Evolutionary conservation across 2,329 filamentous ascomycete genomes (phyloP).

Genomic region (Nemania abortiva): DNA sequence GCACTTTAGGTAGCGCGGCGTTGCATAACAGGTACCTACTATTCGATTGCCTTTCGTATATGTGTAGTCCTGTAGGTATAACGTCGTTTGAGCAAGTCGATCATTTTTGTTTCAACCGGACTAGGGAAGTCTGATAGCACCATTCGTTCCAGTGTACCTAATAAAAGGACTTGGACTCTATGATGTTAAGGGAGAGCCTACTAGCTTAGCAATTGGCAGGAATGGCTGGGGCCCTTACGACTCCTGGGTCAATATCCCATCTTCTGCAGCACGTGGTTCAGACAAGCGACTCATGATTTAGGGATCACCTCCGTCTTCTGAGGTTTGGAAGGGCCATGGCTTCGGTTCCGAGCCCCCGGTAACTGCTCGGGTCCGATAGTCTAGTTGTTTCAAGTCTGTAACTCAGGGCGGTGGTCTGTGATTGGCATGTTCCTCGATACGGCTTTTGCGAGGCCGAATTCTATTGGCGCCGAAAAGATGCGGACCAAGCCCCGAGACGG

Average conservation of each 20-base stretch:
- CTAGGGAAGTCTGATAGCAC: background rate
- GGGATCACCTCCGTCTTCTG: too few relatives aligned
- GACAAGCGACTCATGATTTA: too few relatives aligned
- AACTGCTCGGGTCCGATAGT: background rate
- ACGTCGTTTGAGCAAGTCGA: background rate
- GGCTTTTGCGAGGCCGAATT: constrained; percentile 9
- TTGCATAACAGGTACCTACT: too few relatives aligned
- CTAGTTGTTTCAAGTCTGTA: background rate
- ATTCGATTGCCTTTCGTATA: too few relatives aligned
- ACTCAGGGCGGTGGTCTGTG: background rate
- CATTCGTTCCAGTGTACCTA: background rate
- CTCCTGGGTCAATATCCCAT: background rate
- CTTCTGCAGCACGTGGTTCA: too few relatives aligned
- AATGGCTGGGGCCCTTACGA: background rate
- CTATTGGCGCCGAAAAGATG: constrained; percentile 5
- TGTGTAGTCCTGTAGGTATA: too few relatives aligned
- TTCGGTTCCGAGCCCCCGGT: background rate
- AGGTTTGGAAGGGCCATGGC: background rate
- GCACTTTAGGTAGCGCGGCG: too few relatives aligned
- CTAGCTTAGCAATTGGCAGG: background rate
- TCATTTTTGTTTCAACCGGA: background rate
- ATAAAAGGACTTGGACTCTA: background rate
- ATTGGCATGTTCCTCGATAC: background rate
- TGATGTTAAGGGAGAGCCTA: background rate
- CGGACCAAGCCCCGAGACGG: background rate